phyloP scores from a whole-genome alignment of 1,284 basidiomycete genomes.

The Naganishia cerealis region DNA sequence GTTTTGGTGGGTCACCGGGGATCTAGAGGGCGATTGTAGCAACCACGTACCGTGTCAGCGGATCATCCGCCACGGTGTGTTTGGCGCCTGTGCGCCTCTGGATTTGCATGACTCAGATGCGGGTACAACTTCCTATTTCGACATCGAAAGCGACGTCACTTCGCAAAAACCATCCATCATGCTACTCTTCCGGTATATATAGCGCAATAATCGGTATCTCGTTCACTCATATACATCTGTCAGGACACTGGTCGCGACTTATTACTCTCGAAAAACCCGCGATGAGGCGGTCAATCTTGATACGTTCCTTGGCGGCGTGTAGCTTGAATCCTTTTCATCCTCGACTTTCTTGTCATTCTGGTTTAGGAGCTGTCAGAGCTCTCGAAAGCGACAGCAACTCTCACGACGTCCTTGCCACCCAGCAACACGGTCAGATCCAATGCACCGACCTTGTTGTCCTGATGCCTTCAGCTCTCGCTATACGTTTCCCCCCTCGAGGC shows the following conservation, averaged over 20 bases:
- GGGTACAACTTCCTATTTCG: conserved; percentile 6
- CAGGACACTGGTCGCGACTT: background rate
- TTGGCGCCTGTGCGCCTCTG: too few species aligned
- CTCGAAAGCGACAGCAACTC: background rate
- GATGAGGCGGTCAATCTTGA: background rate
- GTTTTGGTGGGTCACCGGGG: too few species aligned
- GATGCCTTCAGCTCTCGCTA: background rate
- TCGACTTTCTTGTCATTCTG: background rate
- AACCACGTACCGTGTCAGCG: too few species aligned
- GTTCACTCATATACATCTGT: background rate
- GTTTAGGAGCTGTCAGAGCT: background rate
- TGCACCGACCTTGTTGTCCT: background rate
- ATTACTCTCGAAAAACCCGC: background rate
- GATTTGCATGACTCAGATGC: background rate
- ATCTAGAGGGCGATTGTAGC: too few species aligned
- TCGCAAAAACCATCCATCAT: background rate
- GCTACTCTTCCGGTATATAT: background rate
- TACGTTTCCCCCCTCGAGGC: background rate
- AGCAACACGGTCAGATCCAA: background rate
- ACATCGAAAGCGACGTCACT: background rate
- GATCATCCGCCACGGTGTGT: too few species aligned
- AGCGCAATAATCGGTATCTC: background rate
- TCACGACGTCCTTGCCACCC: background rate
- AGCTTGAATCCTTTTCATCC: background rate
- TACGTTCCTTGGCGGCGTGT: background rate